phyloP scores from a whole-genome alignment of 345 rosid genomes.

The Psidium guajava region DNA sequence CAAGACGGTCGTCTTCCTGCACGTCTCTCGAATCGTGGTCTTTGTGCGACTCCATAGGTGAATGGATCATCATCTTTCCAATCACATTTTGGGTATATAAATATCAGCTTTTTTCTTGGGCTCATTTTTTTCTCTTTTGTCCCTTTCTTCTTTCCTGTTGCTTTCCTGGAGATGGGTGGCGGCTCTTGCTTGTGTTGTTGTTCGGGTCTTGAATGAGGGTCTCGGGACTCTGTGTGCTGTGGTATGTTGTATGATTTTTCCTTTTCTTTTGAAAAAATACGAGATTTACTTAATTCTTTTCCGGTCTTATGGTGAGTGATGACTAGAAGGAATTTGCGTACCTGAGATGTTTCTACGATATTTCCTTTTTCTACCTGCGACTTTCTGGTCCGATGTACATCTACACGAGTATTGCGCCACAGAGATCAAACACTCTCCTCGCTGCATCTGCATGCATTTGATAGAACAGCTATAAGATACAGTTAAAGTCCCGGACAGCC shows the following conservation, averaged over 20 bases:
- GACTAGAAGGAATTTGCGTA: neutral
- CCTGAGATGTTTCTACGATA: neutral
- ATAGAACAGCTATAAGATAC: neutral
- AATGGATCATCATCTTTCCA: slow-evolving; percentile 1
- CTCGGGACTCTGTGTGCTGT: neutral
- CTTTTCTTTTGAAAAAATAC: neutral
- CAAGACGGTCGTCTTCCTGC: neutral
- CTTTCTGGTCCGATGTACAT: neutral
- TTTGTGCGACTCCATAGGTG: neutral
- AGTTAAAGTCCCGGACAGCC: neutral
- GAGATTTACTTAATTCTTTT: neutral
- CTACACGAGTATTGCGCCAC: neutral
- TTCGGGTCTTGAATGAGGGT: neutral
- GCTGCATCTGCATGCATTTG: neutral
- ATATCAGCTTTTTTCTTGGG: neutral
- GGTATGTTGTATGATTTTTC: neutral
- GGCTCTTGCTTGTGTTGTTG: neutral
- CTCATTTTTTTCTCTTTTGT: neutral
- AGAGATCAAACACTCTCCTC: neutral
- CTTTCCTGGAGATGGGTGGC: neutral
- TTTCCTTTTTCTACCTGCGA: neutral
- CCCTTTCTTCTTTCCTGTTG: neutral
- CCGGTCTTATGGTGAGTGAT: neutral
- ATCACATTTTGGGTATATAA: neutral
- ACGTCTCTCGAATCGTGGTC: neutral